A percentile compares a stretch with the other conserved stretches of the same genome.
Conservation (phyloP, 371 early-diverging fungal genomes). For the Apophysomyces elegans region DNA sequence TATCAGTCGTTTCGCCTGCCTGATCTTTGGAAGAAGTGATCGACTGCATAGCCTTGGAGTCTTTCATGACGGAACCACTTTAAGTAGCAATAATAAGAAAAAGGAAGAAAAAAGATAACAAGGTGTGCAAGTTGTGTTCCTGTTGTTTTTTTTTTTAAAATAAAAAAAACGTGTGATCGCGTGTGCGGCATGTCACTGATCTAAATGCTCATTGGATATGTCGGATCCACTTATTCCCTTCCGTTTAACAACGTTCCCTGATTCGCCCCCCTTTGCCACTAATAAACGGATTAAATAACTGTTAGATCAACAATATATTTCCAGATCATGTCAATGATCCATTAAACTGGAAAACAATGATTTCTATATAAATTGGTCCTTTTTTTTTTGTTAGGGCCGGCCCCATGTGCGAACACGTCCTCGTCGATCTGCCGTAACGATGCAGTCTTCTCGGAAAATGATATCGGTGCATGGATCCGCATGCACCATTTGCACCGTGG, state of each 20-base stretch:
- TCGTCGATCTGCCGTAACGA: conserved; percentile 83
- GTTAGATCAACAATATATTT: too few relatives aligned
- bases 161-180: conserved; percentile 1
- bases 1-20: neutral
- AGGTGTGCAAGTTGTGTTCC: neutral
- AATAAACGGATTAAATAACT: neutral
- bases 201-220: conserved; percentile 5
- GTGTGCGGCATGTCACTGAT: neutral
- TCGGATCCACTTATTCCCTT: conserved; percentile 1
- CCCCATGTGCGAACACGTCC: conserved; percentile 85
- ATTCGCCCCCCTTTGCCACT: neutral
- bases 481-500: conserved; percentile 73
- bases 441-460: conserved; percentile 72
- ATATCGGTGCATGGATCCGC: conserved; percentile 72
- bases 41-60: neutral
- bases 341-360: neutral
- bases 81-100: neutral
- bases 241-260: conserved; percentile 2
- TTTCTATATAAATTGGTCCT: neutral
- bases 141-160: neutral
- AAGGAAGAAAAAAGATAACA: neutral
- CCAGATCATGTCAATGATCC: too few relatives aligned
- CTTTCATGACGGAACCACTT: neutral
- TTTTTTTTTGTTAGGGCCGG: conserved; percentile 29
- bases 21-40: neutral